Base-by-base conservation (phyloP, 1,139 yeast genomes). In the Yamadazyma epiphylla region DNA sequence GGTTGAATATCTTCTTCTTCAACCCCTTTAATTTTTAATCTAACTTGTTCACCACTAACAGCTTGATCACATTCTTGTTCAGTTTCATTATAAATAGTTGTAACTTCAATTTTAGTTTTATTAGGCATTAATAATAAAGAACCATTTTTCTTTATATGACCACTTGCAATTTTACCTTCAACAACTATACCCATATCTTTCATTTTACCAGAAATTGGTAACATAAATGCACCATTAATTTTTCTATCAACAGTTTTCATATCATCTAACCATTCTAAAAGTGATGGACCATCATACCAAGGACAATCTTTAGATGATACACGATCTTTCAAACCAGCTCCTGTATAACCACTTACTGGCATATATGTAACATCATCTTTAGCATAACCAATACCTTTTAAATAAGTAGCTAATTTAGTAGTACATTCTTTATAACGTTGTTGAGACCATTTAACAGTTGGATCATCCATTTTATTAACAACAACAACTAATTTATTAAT, bases 281-380 rank as follows among this genome's bases (percentile, higher is more conserved):
- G 70, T 11, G 97, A 66, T 28, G 98, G 97, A 9, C 98, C 98
- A 13, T 60, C 64, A 70, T 89, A 91, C 97, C 97, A 91, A 41
- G 96, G 91, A 53, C 94, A 85, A 25, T 70, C 80, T 40, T 71
- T 67, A 39, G 75, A 53, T 42, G 74, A 57, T 28, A 91, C 87
- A 44, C 91, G 78, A 21, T 86, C 95, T 63, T 88, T 89, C 65
- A 91, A 72, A 45, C 96, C 96, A 35, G 95, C 95, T 52, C 99
- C 98, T 32, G 96, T 88, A 70, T 72, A 91, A 37, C 98, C 99
- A 23, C 96, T 87, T 33, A 91, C 96, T 29, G 99, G 99, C 96
- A 91, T 91, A 63, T 77, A 84, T 19, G 76, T 58, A 33, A 94
- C 84, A 56, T 89, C 96, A 31, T 81, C 85, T 64, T 84, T 86